Percentiles rank a stretch among this genome's conserved stretches.
Evolutionary conservation across 2,329 filamentous ascomycete species (phyloP).

Genomic region (Xylaria polymorpha): DNA sequence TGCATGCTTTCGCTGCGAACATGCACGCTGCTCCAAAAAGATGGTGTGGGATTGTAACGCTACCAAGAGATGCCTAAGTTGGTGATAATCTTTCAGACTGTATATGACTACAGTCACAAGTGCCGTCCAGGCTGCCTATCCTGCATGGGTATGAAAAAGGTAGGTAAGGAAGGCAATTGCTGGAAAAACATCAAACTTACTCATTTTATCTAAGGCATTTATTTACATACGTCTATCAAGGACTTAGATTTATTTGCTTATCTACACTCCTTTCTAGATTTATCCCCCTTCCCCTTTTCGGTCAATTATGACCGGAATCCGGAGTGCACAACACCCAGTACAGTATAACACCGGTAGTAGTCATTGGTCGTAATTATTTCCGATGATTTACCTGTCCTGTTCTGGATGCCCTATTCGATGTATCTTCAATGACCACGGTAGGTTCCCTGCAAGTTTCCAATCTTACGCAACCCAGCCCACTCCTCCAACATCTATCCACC

Average conservation of each 20-base stretch:
- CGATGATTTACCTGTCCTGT: not conserved
- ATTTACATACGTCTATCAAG: not conserved
- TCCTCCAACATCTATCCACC: not conserved
- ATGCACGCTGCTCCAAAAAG: not conserved
- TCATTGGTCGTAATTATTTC: not conserved
- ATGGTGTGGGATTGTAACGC: conserved; percentile 2
- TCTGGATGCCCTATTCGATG: not conserved
- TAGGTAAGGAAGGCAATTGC: not conserved
- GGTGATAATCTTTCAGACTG: not conserved
- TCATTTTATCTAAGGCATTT: not conserved
- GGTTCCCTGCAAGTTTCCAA: not conserved
- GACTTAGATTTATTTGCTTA: not conserved
- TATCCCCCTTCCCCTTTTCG: not conserved
- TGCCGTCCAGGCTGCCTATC: not conserved
- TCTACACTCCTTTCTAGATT: not conserved
- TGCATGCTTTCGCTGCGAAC: not conserved
- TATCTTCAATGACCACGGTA: not conserved
- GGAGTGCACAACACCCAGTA: not conserved
- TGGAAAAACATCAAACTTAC: not conserved
- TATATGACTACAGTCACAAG: not conserved
- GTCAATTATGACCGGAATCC: not conserved
- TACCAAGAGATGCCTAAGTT: not conserved
- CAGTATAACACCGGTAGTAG: not conserved
- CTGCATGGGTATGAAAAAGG: not conserved
- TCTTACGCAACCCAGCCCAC: not conserved